Conservation (phyloP, 2,329 filamentous ascomycete genomes). For the Triangularia setosa region DNA sequence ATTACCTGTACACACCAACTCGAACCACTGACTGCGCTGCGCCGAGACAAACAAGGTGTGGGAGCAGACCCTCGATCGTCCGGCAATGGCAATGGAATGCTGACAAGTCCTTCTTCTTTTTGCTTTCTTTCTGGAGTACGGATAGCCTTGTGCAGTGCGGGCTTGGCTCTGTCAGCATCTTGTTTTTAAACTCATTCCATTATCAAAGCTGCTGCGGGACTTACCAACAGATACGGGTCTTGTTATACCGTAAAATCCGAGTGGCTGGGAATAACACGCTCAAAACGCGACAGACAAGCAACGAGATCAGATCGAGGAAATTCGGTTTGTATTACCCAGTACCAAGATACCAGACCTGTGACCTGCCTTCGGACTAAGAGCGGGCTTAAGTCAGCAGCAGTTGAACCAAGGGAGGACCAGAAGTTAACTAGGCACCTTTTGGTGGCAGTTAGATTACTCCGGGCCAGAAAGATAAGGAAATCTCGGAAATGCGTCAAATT, state of each 20-base stretch:
- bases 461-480: background rate
- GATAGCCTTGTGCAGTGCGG: background rate
- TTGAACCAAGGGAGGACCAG: background rate
- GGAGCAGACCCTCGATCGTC: background rate
- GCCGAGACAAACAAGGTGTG: background rate
- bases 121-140: background rate
- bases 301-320: background rate
- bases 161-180: background rate
- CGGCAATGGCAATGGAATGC: background rate
- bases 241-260: constrained; percentile 7
- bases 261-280: background rate
- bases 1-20: background rate
- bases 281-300: background rate
- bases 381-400: background rate
- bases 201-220: background rate
- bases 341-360: background rate
- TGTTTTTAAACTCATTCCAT: background rate
- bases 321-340: background rate
- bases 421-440: background rate
- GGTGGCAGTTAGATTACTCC: background rate
- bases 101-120: background rate
- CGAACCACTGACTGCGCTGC: background rate
- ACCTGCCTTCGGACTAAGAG: background rate
- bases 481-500: background rate
- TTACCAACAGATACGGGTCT: constrained; percentile 1